Conservation (phyloP, 805 yeast species). For the baker's yeast (Saccharomyces cerevisiae) region DNA sequence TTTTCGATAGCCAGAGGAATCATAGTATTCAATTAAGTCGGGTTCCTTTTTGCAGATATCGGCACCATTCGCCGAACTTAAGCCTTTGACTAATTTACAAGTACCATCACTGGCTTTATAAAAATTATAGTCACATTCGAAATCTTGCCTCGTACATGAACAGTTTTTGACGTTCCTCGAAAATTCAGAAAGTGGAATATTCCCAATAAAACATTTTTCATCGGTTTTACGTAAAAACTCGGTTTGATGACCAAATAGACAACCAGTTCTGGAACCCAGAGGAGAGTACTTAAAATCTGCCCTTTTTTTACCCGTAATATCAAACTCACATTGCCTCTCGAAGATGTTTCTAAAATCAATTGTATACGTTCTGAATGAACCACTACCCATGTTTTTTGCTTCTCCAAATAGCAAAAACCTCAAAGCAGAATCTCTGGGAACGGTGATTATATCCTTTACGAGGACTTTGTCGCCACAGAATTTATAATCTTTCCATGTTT, state of each 20-base stretch:
- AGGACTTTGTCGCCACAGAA: constrained; percentile 50
- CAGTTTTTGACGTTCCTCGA: constrained; percentile 57
- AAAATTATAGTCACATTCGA: constrained; percentile 88
- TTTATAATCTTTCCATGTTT: constrained; percentile 58
- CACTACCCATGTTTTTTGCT: constrained; percentile 39
- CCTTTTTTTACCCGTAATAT: constrained; percentile 35
- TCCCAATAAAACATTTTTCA: constrained; percentile 59
- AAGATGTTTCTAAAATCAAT: constrained; percentile 51
- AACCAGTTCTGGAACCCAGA: constrained; percentile 42
- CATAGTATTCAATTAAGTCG: constrained; percentile 60
- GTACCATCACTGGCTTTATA: constrained; percentile 66
- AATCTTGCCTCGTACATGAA: constrained; percentile 77
- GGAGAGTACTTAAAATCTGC: constrained; percentile 61
- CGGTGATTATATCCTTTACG: constrained; percentile 73
- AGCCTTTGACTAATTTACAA: constrained; percentile 75
- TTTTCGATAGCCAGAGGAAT: constrained; percentile 87
- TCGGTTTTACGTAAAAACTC: constrained; percentile 51
- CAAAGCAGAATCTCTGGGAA: constrained; percentile 84
- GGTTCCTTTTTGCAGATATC: constrained; percentile 49
- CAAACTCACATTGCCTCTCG: constrained; percentile 47
- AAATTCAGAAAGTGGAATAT: constrained; percentile 50
- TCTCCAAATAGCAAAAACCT: constrained; percentile 60
- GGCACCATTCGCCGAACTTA: constrained; percentile 54
- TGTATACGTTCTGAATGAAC: constrained; percentile 39
- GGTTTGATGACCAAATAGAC: constrained; percentile 66